Evolutionary conservation across 495 filamentous ascomycete species (phyloP).

Genomic region (Aspergillus bridgeri): DNA sequence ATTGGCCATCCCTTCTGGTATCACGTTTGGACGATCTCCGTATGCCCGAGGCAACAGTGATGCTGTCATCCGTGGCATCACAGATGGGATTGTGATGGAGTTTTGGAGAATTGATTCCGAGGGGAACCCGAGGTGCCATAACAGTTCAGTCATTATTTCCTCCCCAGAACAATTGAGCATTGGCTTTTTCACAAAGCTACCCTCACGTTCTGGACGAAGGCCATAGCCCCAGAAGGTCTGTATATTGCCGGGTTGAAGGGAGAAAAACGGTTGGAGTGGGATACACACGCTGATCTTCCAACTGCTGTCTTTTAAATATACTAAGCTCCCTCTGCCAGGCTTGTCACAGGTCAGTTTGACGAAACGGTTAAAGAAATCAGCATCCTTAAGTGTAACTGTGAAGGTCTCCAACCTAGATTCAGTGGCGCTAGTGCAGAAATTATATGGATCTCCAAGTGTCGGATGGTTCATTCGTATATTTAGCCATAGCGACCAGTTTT

Average conservation of each 20-base stretch:
- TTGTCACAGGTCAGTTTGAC: slow-evolving; percentile 12
- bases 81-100: slow-evolving; percentile 11
- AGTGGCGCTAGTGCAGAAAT: slow-evolving; percentile 22
- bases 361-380: slow-evolving; percentile 17
- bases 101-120: background rate
- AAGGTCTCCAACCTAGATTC: slow-evolving; percentile 30
- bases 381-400: slow-evolving; percentile 27
- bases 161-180: slow-evolving; percentile 29
- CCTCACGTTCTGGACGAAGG: slow-evolving; percentile 17
- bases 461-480: too few relatives aligned
- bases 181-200: slow-evolving; percentile 31
- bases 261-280: slow-evolving; percentile 26
- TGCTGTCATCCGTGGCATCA: slow-evolving; percentile 29
- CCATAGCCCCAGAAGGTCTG: slow-evolving; percentile 31
- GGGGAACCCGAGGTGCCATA: slow-evolving; percentile 21
- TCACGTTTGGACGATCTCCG: slow-evolving; percentile 27
- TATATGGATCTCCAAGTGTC: slow-evolving; percentile 28
- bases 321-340: slow-evolving; percentile 17
- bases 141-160: slow-evolving; percentile 28
- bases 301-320: slow-evolving; percentile 27
- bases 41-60: slow-evolving; percentile 22
- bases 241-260: slow-evolving; percentile 13
- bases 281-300: slow-evolving; percentile 29
- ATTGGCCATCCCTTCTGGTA: slow-evolving; percentile 27
- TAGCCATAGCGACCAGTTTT: slow-evolving; percentile 11